phyloP scores from a whole-genome alignment of 345 rosid species.

The Eucalyptus polybractea region DNA sequence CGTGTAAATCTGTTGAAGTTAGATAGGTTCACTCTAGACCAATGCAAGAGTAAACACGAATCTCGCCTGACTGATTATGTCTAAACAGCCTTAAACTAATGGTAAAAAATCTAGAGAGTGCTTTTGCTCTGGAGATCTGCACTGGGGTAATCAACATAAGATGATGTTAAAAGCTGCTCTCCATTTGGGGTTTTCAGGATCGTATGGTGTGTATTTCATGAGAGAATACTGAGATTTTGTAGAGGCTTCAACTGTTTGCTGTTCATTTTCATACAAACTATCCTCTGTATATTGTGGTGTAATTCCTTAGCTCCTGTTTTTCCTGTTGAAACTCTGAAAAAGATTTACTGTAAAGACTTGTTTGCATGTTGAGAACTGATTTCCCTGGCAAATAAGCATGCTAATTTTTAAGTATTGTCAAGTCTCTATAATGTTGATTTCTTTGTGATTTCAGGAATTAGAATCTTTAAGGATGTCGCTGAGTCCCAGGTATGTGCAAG shows the following conservation, averaged over 20 bases:
- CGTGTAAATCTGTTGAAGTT: too few species aligned
- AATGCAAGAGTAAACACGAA: too few species aligned
- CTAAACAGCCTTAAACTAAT: not conserved
- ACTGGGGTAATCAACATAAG: not conserved
- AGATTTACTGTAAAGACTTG: not conserved
- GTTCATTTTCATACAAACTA: not conserved
- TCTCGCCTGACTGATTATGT: not conserved
- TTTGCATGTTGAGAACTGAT: not conserved
- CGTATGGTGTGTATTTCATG: not conserved
- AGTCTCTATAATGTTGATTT: not conserved
- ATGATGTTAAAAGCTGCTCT: not conserved
- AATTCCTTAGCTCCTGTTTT: not conserved
- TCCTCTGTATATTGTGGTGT: not conserved
- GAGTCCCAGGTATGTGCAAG: slow-evolving; percentile 53
- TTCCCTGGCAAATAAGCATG: not conserved
- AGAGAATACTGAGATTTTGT: not conserved
- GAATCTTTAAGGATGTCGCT: slow-evolving; percentile 86
- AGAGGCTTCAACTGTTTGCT: not conserved
- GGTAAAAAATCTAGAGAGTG: not conserved
- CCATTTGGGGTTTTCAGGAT: not conserved
- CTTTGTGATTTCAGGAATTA: slow-evolving; percentile 55
- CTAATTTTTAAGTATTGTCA: not conserved
- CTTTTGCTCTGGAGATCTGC: not conserved
- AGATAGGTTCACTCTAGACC: too few species aligned
- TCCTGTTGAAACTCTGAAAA: not conserved